Conservation (phyloP, 768 basidiomycete species). For the Royoungia palumana region DNA sequence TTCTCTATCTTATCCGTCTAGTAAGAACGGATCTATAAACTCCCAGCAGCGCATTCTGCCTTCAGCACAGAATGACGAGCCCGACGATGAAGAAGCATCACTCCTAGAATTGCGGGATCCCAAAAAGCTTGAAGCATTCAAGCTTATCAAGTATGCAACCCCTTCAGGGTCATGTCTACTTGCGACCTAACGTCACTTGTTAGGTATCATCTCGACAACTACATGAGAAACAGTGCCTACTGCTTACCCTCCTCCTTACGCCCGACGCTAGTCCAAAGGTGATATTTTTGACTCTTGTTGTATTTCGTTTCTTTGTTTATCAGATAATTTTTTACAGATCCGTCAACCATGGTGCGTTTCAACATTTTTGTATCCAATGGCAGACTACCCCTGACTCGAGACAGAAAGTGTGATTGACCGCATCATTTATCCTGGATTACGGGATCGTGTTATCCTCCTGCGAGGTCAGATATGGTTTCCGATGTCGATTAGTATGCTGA, state of each 20-base stretch:
- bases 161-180: neutral
- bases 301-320: conserved; percentile 2
- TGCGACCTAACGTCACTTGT: neutral
- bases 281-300: conserved; percentile 10
- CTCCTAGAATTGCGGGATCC: conserved; percentile 45
- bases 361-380: neutral
- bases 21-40: conserved; percentile 24
- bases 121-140: conserved; percentile 74
- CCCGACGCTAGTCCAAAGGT: conserved; percentile 87
- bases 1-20: conserved; percentile 46
- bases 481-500: conserved; percentile 4
- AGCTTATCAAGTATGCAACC: conserved; percentile 66
- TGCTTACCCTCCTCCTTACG: conserved; percentile 84
- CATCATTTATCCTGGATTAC: conserved; percentile 83
- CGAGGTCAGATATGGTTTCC: conserved; percentile 50
- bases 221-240: conserved; percentile 79
- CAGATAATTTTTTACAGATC: conserved; percentile 46
- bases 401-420: conserved; percentile 89
- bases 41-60: conserved; percentile 26
- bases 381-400: conserved; percentile 8
- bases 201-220: conserved; percentile 92
- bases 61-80: conserved; percentile 38
- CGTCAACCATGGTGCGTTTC: conserved; percentile 71
- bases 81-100: conserved; percentile 52
- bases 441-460: conserved; percentile 87